These are phyloP conservation scores for Picochlorum sp. DNA, from an alignment of 139 green algal species.

Conservation along the genomic window DNA sequence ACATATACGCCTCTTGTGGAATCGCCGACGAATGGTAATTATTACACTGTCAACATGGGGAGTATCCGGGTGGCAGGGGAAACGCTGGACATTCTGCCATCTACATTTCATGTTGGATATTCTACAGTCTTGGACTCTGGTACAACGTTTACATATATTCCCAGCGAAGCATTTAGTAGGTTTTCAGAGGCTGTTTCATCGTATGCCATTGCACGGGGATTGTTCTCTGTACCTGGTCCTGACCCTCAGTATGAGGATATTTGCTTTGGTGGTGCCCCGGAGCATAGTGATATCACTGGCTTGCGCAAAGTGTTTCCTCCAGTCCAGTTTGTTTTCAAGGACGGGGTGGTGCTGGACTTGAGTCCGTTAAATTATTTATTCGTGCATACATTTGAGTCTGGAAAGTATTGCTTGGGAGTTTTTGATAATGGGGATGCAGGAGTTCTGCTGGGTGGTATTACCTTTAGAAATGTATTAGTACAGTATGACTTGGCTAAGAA, in stretches of 20 bases:
- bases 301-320: conserved; percentile 57
- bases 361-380: conserved; percentile 85
- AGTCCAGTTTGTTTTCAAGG: conserved; percentile 49
- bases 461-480: conserved; percentile 69
- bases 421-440: conserved; percentile 78
- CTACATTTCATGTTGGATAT: conserved; percentile 56
- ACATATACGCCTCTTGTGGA: conserved; percentile 53
- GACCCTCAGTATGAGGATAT: conserved; percentile 74
- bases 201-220: conserved; percentile 5
- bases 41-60: conserved; percentile 71
- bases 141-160: conserved; percentile 94
- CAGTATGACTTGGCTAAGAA: conserved; percentile 51
- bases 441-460: conserved; percentile 78
- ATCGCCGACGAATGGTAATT: conserved; percentile 42
- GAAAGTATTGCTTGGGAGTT: conserved; percentile 82
- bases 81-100: conserved; percentile 18
- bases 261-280: conserved; percentile 60
- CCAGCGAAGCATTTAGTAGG: conserved; percentile 47
- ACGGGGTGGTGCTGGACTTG: conserved; percentile 31
- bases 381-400: conserved; percentile 40
- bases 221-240: conserved; percentile 20
- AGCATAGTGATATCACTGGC: conserved; percentile 21
- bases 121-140: conserved; percentile 88
- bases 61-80: conserved; percentile 49
- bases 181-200: conserved; percentile 42